These are phyloP conservation scores for Trichophyton simii DNA, from an alignment of 2,329 filamentous ascomycete species.

Conservation along the genomic window DNA sequence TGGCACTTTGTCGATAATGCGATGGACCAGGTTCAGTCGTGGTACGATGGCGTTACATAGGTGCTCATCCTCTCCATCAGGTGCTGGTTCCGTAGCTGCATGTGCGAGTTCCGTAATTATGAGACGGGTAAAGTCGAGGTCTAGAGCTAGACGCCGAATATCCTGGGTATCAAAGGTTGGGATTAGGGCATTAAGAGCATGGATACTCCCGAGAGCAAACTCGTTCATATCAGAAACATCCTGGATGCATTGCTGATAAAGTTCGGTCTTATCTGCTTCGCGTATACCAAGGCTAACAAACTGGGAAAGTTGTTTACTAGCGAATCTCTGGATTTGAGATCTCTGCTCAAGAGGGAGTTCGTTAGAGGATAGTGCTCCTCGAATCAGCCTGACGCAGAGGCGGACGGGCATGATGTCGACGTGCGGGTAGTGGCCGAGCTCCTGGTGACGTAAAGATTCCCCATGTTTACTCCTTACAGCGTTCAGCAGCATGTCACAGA, in stretches of 20 bases:
- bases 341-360: constrained; percentile 45
- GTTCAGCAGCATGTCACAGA: constrained; percentile 48
- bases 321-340: constrained; percentile 52
- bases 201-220: constrained; percentile 61
- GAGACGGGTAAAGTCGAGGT: constrained; percentile 50
- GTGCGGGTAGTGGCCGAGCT: constrained; percentile 14
- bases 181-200: constrained; percentile 43
- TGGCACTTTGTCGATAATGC: constrained; percentile 50
- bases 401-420: constrained; percentile 38
- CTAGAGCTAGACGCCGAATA: constrained; percentile 44
- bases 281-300: constrained; percentile 48
- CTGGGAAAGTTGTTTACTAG: constrained; percentile 47
- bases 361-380: constrained; percentile 52
- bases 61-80: constrained; percentile 35
- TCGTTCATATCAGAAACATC: constrained; percentile 53
- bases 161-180: constrained; percentile 36
- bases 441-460: constrained; percentile 19
- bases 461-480: constrained; percentile 35
- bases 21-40: constrained; percentile 46
- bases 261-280: constrained; percentile 44
- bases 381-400: constrained; percentile 54
- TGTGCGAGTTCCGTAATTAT: constrained; percentile 54
- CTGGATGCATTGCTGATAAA: constrained; percentile 54
- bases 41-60: constrained; percentile 33
- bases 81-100: constrained; percentile 34